Conservation (phyloP, 148 eudicot species). For the Chenopodium berlandieri region DNA sequence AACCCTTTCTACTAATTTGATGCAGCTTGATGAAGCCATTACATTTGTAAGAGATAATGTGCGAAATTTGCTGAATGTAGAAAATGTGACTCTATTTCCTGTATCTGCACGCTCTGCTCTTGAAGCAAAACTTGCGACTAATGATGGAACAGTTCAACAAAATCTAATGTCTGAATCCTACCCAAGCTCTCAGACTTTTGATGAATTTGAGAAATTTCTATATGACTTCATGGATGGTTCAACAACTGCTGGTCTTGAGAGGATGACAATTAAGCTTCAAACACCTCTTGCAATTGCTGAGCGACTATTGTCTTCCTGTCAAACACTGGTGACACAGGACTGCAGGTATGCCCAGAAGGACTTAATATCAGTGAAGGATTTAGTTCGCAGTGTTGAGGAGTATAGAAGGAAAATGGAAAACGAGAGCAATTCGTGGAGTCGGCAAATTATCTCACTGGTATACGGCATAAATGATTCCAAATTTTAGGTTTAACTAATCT, state of each 20-base stretch:
- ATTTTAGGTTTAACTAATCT: background rate
- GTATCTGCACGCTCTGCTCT: slow-evolving; percentile 90
- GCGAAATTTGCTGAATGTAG: slow-evolving; percentile 64
- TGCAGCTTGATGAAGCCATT: slow-evolving; percentile 90
- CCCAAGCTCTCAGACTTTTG: slow-evolving; percentile 44
- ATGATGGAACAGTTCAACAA: slow-evolving; percentile 27
- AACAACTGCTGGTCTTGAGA: slow-evolving; percentile 78
- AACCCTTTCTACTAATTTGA: slow-evolving; percentile 13
- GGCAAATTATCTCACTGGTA: slow-evolving; percentile 76
- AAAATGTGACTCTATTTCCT: slow-evolving; percentile 68
- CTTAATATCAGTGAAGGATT: slow-evolving; percentile 51
- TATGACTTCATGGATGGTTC: slow-evolving; percentile 75
- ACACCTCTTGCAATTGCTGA: slow-evolving; percentile 87
- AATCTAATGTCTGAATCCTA: slow-evolving; percentile 28
- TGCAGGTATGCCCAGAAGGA: slow-evolving; percentile 69
- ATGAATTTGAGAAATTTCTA: slow-evolving; percentile 71
- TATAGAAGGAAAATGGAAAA: slow-evolving; percentile 58
- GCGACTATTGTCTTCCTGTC: slow-evolving; percentile 80
- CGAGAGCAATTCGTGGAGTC: slow-evolving; percentile 72
- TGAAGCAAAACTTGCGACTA: slow-evolving; percentile 62
- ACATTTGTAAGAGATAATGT: slow-evolving; percentile 73
- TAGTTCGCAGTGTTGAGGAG: slow-evolving; percentile 55
- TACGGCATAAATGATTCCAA: background rate
- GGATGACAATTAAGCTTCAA: slow-evolving; percentile 87
- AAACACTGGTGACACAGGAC: slow-evolving; percentile 64